Conservation (phyloP, 75 land plant genomes). For the Pseudotsuga menziesii region DNA sequence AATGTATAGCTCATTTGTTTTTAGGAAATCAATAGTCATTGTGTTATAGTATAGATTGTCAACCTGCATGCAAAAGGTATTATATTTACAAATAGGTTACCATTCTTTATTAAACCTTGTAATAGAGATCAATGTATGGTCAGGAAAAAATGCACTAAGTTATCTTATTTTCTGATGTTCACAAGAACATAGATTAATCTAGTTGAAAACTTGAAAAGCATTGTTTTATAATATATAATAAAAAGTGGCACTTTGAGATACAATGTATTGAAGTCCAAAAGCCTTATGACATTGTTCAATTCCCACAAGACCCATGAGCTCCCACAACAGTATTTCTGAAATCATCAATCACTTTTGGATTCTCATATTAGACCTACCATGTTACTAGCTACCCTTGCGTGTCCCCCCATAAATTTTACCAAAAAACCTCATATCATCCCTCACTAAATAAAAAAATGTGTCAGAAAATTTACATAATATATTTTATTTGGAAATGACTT, state of each 20-base stretch:
- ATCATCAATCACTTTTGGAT: background rate
- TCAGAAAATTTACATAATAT: background rate
- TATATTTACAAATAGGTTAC: background rate
- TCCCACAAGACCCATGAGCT: background rate
- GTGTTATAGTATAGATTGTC: background rate
- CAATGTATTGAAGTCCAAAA: background rate
- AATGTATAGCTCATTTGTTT: background rate
- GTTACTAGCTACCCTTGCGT: background rate
- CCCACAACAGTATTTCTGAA: background rate
- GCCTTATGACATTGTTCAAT: background rate
- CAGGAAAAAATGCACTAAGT: background rate
- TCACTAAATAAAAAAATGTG: too few species aligned
- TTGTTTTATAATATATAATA: too few species aligned
- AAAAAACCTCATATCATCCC: background rate
- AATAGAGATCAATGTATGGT: background rate
- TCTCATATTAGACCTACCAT: background rate
- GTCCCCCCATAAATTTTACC: background rate
- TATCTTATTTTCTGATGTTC: background rate
- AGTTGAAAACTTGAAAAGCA: background rate
- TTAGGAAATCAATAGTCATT: background rate
- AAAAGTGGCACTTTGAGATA: too few species aligned
- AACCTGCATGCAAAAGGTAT: background rate
- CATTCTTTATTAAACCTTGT: background rate
- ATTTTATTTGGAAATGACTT: background rate
- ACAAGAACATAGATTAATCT: background rate